phyloP scores from a whole-genome alignment of 2,329 filamentous ascomycete species.

The Penicillium sp. region DNA sequence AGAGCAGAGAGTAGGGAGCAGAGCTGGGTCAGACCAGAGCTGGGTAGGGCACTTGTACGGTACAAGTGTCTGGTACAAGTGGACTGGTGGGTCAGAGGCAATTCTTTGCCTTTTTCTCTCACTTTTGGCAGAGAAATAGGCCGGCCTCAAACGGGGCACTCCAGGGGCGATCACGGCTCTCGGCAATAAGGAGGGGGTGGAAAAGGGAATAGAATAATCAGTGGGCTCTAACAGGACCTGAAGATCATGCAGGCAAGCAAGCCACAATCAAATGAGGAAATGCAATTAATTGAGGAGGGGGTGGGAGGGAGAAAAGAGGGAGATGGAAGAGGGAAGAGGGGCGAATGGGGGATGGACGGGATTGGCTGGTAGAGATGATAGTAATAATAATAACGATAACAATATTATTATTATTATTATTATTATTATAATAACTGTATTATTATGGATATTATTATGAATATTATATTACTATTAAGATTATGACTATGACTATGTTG shows the following conservation, averaged over 20 bases:
- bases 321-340: background rate
- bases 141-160: background rate
- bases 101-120: too few relatives aligned
- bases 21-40: too few relatives aligned
- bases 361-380: background rate
- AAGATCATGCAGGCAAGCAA: background rate
- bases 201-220: background rate
- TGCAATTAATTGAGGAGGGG: background rate
- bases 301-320: background rate
- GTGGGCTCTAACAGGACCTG: background rate
- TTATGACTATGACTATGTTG: too few relatives aligned
- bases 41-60: too few relatives aligned
- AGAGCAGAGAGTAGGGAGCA: too few relatives aligned
- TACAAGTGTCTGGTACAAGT: too few relatives aligned
- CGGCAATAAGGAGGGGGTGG: constrained; percentile 2
- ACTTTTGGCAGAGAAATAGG: constrained; percentile 4
- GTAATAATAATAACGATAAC: background rate
- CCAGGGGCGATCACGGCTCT: constrained; percentile 11
- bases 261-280: background rate
- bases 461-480: too few relatives aligned
- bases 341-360: background rate
- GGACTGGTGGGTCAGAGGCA: too few relatives aligned
- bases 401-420: background rate
- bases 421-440: background rate
- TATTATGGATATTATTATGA: too few relatives aligned